Evolutionary conservation across 164 flowering plant species (phyloP), one percentile per base, ranked within the genome.

Genomic region (Nymphaea thermarum): DNA sequence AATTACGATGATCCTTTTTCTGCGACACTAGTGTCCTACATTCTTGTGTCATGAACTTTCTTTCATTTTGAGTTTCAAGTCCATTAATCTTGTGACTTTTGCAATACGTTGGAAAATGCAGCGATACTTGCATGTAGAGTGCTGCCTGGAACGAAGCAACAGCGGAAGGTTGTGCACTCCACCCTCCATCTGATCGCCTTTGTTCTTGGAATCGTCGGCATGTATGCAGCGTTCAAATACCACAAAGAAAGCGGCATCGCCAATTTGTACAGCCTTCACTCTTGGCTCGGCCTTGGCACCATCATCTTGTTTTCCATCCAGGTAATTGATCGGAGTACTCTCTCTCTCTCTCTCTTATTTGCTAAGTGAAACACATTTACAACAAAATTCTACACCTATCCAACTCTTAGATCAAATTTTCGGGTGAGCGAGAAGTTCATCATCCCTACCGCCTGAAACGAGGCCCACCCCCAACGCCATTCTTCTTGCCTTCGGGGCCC

Each of bases 251-350:
- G 7, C 3, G 47, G 64, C 2, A 11, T 43, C 3, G 66, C 80
- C 3, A 42, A 86, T 42, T 62, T 89, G 74, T 63, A 71, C 65
- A 76, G 82, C 65, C 66, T 91, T 59, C 95, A 91, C 78, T 85
- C 93, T 15, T 91, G 97, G 97, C 63, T 91, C 2, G 95, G 97
- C 53, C 76, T 91, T 14, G 66, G 73, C 70, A 82, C 93, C 78
- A 80, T 91, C 72, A 80, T 71, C 80, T 71, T 85, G 36, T 87
- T 78, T 70, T 82, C 78, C 60, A 62, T 84, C 41, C 92, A 88
- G 88, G 96, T 88, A 78, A 69, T 25, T 25, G 1, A 25, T 1
- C 36, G 1, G 36, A 25, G 36, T 25, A 0, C 36, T 25, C 36
- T 25, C 36, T 25, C 36, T 25, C 36, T 25, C 36, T 25, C 36